Evolutionary conservation across 2,329 filamentous ascomycete genomes (phyloP).

Genomic region (Fusarium lateritium): DNA sequence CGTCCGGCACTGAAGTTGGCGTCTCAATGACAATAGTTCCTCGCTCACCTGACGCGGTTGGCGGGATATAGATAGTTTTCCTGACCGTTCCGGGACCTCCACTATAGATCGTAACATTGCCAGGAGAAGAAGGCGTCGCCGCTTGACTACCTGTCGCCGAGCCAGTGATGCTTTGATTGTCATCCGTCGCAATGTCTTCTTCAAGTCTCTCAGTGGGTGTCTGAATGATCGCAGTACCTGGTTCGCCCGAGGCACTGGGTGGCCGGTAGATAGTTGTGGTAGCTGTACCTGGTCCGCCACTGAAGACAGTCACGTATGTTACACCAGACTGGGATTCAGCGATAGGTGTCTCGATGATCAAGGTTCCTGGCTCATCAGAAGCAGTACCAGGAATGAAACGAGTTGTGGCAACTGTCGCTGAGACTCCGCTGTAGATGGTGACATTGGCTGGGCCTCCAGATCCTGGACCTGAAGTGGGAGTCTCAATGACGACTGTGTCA

Average conservation of each 20-base stretch:
- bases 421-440: constrained; percentile 8
- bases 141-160: neutral
- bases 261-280: constrained; percentile 8
- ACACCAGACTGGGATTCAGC: neutral
- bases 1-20: constrained; percentile 1
- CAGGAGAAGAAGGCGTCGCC: neutral
- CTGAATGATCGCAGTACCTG: constrained; percentile 23
- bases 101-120: neutral
- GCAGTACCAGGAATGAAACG: constrained; percentile 6
- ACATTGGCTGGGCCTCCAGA: constrained; percentile 1
- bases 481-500: constrained; percentile 17
- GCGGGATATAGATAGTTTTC: constrained; percentile 11
- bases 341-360: constrained; percentile 17
- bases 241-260: neutral
- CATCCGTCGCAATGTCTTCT: neutral
- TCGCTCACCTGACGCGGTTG: neutral
- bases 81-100: constrained; percentile 3
- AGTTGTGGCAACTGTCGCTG: constrained; percentile 4
- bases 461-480: neutral
- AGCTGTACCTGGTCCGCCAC: constrained; percentile 1
- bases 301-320: constrained; percentile 7
- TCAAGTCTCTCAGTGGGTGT: constrained; percentile 17
- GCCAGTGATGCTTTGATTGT: neutral
- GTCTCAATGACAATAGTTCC: constrained; percentile 20
- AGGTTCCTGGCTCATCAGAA: constrained; percentile 7